Base-by-base conservation (phyloP, 495 filamentous ascomycete genomes). In the Pyrenula aspistea region DNA sequence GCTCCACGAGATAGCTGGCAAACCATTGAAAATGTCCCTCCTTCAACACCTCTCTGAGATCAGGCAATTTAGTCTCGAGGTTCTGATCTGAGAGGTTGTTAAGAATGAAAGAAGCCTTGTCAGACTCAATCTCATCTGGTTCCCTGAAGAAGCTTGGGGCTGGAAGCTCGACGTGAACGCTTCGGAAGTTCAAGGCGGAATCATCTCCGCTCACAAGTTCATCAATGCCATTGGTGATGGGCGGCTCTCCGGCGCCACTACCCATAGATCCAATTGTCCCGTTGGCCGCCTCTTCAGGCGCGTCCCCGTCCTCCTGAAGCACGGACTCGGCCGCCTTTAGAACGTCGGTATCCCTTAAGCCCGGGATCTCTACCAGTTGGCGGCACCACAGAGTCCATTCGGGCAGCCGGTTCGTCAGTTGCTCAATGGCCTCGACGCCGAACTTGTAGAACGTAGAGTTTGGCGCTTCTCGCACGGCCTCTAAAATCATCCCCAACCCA, bases 1-100 rank as follows among this genome's bases (percentile, higher is more conserved):
- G 87, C 63, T 96, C 91, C 11, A 99, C 93, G n/a, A 99, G 73
- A 65, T 96, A 94, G 19, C 81, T 81, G 10, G 93, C 93, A 62
- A 99, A 97, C 93, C 93, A 99, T 65, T 93, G 88, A 62, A 92
- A 86, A 65, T 95, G 85, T 56, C 83, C 80, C 55, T 87, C 82
- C 49, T 89, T 80, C 53, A 97, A 64, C 24, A 86, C 81, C 31
- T 92, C 84, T 36, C 78, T 84, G 20, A 99, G 77, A 55, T 93
- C 89, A 47, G 75, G 75, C 59, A 88, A 82, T 66, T 95, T 96
- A 25, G 83, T 76, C 25, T 87, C 83, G 10, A 97, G 77, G 55
- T 96, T 97, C 21, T 85, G 82, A 52, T 88, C 83, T 0, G 93
- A 96, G 20, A 97, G 81, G 62, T 99, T 99, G 74, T 99, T 99